Evolutionary conservation across 106 monocot genomes (phyloP), one percentile per base, ranked within the genome.

Genomic region (Dendrobium catenatum): DNA sequence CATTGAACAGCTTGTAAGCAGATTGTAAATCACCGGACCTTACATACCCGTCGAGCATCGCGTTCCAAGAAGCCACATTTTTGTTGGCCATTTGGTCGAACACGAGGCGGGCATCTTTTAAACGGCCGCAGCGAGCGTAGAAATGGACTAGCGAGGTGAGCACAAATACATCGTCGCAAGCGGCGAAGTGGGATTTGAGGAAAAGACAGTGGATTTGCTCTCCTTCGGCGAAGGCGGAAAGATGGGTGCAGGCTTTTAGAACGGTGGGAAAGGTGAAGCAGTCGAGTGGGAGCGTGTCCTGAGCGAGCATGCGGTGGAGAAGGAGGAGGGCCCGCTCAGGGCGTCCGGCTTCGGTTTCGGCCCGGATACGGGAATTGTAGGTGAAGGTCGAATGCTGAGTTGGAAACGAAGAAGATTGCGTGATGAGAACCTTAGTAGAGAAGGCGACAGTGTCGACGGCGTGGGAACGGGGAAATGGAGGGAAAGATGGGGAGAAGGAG

Each of bases 241-340:
- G 61, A 68, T 15, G 67, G 18, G 79, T 10, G 70, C 88, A 88
- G 43, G 84, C 84, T 29, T 58, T 78, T 26, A 72, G 72, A 15
- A 85, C 79, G 48, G 82, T 84, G 16, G 88, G 79, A 56, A 82
- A 85, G 19, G 88, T 88, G 81, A 76, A 79, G 11, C 40, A 5
- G 42, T 88, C 79, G 26, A 82, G 81, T 0, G 17, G 13, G 1
- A 76, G 77, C 1, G 37, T n/a, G 58, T 4, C 56, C 0, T 43
- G 24, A 16, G 15, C 24, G 11, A 80, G 8, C 81, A 84, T 84
- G n/a, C 66, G n/a, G 55, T 49, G 46, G 59, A 84, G 84, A 42
- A 87, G 48, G 4, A 67, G 20, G 47, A 84, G 26, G 42, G 87
- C 84, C 4, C 33, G 18, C 3, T 24, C 17, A 2, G 79, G 84